phyloP scores from a whole-genome alignment of 208 protist species.

The Tritrichomonas foetus region DNA sequence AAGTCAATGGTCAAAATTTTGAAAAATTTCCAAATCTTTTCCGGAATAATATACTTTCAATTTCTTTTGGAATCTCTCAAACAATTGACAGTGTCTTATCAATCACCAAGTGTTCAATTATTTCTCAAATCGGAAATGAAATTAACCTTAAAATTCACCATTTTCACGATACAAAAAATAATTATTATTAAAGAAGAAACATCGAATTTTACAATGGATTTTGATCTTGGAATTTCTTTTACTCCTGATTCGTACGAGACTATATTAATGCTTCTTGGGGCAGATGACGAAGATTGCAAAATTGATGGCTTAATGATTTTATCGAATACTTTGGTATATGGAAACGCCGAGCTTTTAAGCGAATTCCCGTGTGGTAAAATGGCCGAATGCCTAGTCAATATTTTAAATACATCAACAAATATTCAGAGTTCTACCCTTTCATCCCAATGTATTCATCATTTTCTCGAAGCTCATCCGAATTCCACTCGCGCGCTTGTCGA shows the following conservation, averaged over 20 bases:
- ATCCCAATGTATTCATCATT: neutral
- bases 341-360: neutral
- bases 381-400: neutral
- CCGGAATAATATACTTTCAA: no score
- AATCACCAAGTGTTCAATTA: no score
- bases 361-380: neutral
- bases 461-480: neutral
- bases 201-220: no score
- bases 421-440: neutral
- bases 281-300: neutral
- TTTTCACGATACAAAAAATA: no score
- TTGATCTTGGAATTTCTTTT: neutral
- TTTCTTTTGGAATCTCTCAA: no score
- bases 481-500: neutral
- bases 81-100: no score
- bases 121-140: no score
- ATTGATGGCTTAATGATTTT: neutral
- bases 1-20: no score
- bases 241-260: neutral
- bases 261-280: neutral
- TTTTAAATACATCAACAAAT: neutral
- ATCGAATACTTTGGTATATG: neutral
- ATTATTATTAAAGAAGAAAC: no score
- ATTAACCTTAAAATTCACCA: no score
- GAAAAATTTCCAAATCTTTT: no score